Conservation (phyloP, 306 rosid species). For the Ceratonia siliqua region DNA sequence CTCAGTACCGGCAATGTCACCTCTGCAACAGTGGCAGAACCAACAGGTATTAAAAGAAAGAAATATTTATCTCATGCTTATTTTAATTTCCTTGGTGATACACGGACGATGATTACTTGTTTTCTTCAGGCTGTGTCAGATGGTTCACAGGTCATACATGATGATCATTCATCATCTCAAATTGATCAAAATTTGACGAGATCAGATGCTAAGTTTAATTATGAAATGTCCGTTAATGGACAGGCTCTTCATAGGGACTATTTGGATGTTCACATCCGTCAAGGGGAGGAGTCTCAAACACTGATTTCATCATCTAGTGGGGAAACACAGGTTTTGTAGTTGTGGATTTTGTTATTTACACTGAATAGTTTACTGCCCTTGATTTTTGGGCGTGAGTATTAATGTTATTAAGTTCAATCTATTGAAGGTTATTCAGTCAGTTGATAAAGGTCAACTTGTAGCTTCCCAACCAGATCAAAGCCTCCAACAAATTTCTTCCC, state of each 20-base stretch:
- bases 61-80: slow-evolving; percentile 3
- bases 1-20: slow-evolving; percentile 64
- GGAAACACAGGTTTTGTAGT: slow-evolving; percentile 64
- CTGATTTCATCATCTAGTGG: slow-evolving; percentile 55
- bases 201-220: slow-evolving; percentile 59
- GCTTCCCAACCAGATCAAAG: slow-evolving; percentile 60
- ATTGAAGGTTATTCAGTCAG: slow-evolving; percentile 56
- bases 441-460: slow-evolving; percentile 57
- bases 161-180: slow-evolving; percentile 63
- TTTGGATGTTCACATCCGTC: slow-evolving; percentile 56
- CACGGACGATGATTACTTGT: slow-evolving; percentile 26
- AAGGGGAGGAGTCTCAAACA: slow-evolving; percentile 57
- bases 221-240: slow-evolving; percentile 78
- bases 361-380: neutral
- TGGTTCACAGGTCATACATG: slow-evolving; percentile 57
- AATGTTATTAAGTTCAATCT: neutral
- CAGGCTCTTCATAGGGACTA: slow-evolving; percentile 63
- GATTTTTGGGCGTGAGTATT: slow-evolving; percentile 15
- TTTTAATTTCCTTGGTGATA: neutral
- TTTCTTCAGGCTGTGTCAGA: slow-evolving; percentile 61
- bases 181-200: slow-evolving; percentile 60
- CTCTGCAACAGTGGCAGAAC: slow-evolving; percentile 88
- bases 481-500: slow-evolving; percentile 79
- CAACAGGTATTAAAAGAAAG: slow-evolving; percentile 61
- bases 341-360: neutral